Base-by-base conservation (phyloP, 306 rosid species). In the Begonia fuchsioides region DNA sequence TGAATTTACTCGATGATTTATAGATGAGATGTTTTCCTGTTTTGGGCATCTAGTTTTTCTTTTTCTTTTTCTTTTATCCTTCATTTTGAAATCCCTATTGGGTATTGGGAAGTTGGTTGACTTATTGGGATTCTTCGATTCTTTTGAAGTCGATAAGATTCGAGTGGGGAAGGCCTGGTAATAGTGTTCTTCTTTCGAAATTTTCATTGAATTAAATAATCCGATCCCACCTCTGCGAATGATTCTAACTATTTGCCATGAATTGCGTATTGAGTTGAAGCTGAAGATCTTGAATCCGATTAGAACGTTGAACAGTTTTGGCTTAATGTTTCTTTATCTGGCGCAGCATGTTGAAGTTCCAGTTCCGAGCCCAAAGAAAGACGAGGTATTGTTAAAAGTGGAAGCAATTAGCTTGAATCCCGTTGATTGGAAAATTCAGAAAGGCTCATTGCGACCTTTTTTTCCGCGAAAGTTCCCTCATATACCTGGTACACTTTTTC, bases 381-480 rank as follows among this genome's bases (percentile, higher is more conserved):
- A 71, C 63, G 94, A 79, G 58, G 17, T 82, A 32, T 71, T 87
- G 66, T 44, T 83, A 19, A 87, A 80, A 69, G 11, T 80, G 63
- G 94, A 87, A 72, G 96, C 87, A 38, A 72, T 72, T 50, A 64
- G 78, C 58, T 44, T 87, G 15, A 83, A 87, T 59, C 93, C 94
- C 17, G 49, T 76, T 57, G 94, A 83, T 68, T 83, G 85, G 83
- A 80, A 71, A 71, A 62, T 87, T 53, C 94, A 87, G 65, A 87
- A 71, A 60, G 81, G 94, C 54, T 47, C 61, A 58, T 0, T 67
- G 44, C 17, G 94, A 55, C 94, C 82, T 10, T 1, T 87, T 61
- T 48, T 71, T 8, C 94, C 96, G 35, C 55, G 44, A 38, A 75
- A 63, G 41, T 83, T 83, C 55, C 94, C 96, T 49, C 51, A 67